A percentile compares a stretch with the other conserved stretches of the same genome.
Conservation (phyloP, 495 filamentous ascomycete genomes). For the Podospora pseudoanserina region DNA sequence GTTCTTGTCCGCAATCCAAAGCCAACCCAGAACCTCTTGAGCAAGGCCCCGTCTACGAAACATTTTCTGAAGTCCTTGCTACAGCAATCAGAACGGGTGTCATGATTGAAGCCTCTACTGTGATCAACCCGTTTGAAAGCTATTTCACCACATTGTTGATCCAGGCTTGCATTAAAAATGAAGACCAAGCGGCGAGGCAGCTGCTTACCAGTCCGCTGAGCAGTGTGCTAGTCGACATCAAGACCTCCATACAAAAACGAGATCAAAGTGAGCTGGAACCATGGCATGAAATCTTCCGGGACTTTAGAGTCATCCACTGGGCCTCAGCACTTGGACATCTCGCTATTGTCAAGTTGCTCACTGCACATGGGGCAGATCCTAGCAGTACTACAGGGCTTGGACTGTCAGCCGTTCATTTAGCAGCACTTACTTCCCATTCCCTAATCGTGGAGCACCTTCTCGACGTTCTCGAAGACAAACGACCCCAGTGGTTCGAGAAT, state of each 20-base stretch:
- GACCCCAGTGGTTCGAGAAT: not conserved
- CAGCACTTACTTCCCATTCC: not conserved
- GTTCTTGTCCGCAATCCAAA: not conserved
- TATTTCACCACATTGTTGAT: not conserved
- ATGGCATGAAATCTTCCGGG: not conserved
- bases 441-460: not conserved
- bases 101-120: not conserved
- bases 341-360: not conserved
- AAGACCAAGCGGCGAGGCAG: not conserved
- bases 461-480: not conserved
- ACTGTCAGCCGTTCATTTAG: conserved; percentile 1
- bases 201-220: not conserved
- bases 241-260: not conserved
- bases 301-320: conserved; percentile 2
- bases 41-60: not conserved
- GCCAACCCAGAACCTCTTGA: not conserved
- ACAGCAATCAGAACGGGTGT: not conserved
- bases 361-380: not conserved
- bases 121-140: not conserved
- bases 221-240: not conserved
- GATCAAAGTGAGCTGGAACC: not conserved
- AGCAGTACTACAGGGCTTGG: not conserved
- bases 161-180: not conserved
- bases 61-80: not conserved
- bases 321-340: not conserved